These are phyloP conservation scores for Trifolium subterraneum DNA, from an alignment of 306 rosid genomes.

Conservation along the genomic window DNA sequence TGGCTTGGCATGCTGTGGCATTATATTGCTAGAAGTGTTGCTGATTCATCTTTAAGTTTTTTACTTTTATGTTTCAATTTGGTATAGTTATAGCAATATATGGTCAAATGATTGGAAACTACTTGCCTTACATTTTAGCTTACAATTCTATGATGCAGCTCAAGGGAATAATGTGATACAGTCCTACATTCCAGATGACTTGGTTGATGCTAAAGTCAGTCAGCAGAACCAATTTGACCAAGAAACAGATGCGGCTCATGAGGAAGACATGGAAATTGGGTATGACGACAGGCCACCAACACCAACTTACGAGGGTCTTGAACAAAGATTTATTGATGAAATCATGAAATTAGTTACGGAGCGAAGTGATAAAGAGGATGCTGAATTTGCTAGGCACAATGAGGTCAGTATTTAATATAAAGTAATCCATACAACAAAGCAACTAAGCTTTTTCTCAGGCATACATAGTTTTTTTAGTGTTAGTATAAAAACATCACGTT, in stretches of 20 bases:
- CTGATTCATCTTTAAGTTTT: not conserved
- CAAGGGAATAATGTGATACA: conserved; percentile 26
- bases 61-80: conserved; percentile 22
- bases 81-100: conserved; percentile 9
- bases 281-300: conserved; percentile 41
- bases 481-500: not conserved
- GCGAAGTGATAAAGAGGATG: conserved; percentile 42
- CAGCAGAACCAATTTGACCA: conserved; percentile 15
- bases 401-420: conserved; percentile 36
- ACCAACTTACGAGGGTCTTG: conserved; percentile 44
- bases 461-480: not conserved
- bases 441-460: not conserved
- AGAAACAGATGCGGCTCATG: conserved; percentile 31
- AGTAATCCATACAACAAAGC: not conserved
- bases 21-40: not conserved
- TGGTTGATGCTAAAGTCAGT: conserved; percentile 8
- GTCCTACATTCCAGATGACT: conserved; percentile 36
- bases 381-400: conserved; percentile 40
- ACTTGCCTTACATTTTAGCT: not conserved
- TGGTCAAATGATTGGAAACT: conserved; percentile 3
- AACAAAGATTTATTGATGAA: conserved; percentile 41
- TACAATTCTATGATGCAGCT: conserved; percentile 33
- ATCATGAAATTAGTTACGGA: conserved; percentile 41
- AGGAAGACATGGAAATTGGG: conserved; percentile 47
- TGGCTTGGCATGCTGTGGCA: not conserved